Base-by-base conservation (phyloP, 2,329 filamentous ascomycete species). In the Rutstroemia sp. region DNA sequence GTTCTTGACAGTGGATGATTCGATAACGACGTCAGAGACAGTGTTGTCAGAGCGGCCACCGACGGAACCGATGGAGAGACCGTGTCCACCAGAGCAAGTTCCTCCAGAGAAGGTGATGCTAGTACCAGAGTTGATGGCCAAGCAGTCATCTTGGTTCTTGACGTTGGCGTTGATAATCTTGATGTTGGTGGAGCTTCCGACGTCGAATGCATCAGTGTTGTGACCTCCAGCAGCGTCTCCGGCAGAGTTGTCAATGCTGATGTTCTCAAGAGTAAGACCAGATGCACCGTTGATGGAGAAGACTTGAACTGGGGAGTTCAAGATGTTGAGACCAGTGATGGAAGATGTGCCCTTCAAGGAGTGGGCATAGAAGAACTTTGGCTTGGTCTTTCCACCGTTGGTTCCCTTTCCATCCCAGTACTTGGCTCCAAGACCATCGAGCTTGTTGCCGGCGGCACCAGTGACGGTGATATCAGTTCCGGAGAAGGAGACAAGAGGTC, bases 371-470 rank as follows among this genome's bases (percentile, higher is more conserved):
- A 84, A 83, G 72, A 85, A 82, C 73, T 85, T 81, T 61, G 83
- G 83, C 76, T 87, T 86, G 23, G 70, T 79, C 71, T 77, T 62
- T 41, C 82, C 82, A 27, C 82, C 80, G 65, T 82, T 83, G 65
- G 69, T 68, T 38, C 83, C 83, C 69, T 82, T 62, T 54, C 75
- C 73, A 61, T 86, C 83, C 83, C 82, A 86, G 79, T 79, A 62
- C 8, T 50, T 52, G 10, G 54, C 38, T 45, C 57, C 56, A 8
- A 79, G 74, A 55, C 80, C 79, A 63, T 87, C 74, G 52, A 87
- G 76, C 18, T 75, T 69, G 59, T 57, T 54, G 6, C 64, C 66
- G 1, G 56, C 23, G 2, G 64, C 62, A 21, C 66, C 66, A n/a
- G 52, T 61, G 4, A 67, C 60, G 30, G 39, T 49, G 25, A 68